These are phyloP conservation scores for Fusarium sp. DNA, from an alignment of 2,329 filamentous ascomycete genomes.

Conservation along the genomic window DNA sequence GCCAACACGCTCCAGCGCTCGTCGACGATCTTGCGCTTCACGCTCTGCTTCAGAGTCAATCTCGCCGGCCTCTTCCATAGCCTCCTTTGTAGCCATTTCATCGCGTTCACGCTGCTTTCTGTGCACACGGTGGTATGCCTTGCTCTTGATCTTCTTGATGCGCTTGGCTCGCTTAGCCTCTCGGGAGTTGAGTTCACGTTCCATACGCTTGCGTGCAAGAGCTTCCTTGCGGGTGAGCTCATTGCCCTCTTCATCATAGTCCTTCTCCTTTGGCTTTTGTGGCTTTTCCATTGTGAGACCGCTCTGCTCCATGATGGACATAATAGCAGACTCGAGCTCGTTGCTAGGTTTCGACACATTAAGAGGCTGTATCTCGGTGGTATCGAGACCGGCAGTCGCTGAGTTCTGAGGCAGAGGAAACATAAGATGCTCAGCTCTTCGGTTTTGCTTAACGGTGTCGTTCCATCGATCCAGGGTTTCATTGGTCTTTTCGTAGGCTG, in stretches of 20 bases:
- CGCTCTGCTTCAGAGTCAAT: slow-evolving; percentile 73
- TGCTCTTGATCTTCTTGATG: slow-evolving; percentile 99
- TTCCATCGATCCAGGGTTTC: slow-evolving; percentile 91
- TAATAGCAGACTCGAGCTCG: slow-evolving; percentile 86
- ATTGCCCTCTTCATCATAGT: slow-evolving; percentile 76
- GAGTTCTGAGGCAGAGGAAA: slow-evolving; percentile 85
- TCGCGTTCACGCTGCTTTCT: slow-evolving; percentile 73
- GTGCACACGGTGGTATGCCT: slow-evolving; percentile 91
- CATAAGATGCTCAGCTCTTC: slow-evolving; percentile 86
- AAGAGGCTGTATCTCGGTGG: slow-evolving; percentile 72
- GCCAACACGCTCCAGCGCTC: slow-evolving; percentile 87
- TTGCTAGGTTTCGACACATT: slow-evolving; percentile 73
- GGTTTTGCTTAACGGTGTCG: slow-evolving; percentile 94
- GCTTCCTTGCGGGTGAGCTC: slow-evolving; percentile 77
- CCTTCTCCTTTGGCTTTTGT: slow-evolving; percentile 63
- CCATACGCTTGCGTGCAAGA: slow-evolving; percentile 77
- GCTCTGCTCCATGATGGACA: slow-evolving; percentile 89
- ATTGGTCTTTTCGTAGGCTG: slow-evolving; percentile 90
- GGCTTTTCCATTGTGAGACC: slow-evolving; percentile 69
- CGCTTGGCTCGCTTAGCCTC: slow-evolving; percentile 90
- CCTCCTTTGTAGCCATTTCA: slow-evolving; percentile 62
- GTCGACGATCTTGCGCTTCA: slow-evolving; percentile 73
- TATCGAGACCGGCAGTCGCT: slow-evolving; percentile 67
- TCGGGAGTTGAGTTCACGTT: slow-evolving; percentile 85
- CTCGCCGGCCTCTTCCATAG: slow-evolving; percentile 65